phyloP scores from a whole-genome alignment of 352 stramenopile genomes.

The Achlya hypogyna region DNA sequence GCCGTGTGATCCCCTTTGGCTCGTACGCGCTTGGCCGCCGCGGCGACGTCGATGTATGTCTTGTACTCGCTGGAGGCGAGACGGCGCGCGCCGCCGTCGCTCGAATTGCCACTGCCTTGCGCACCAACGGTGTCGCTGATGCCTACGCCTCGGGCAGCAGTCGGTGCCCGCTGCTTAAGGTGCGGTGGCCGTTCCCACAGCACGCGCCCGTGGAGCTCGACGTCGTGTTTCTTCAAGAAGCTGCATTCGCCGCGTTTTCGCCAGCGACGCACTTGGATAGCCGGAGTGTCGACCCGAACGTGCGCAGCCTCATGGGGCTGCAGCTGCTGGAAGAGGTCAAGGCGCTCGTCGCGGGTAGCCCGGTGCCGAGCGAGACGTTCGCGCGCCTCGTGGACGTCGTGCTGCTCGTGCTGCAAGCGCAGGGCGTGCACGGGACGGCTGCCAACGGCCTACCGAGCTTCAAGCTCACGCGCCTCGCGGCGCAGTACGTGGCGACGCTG shows the following conservation, averaged over 20 bases:
- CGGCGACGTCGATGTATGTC: not conserved
- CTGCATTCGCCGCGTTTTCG: not conserved
- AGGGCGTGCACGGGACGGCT: not conserved
- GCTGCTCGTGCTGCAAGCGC: not conserved
- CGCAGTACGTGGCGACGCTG: not conserved
- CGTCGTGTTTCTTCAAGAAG: not conserved
- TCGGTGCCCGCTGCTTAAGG: slow-evolving; percentile 7
- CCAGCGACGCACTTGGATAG: not conserved
- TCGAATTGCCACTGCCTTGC: not conserved
- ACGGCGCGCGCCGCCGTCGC: not conserved
- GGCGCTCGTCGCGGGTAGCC: not conserved
- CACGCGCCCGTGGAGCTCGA: not conserved
- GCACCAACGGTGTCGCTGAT: not conserved
- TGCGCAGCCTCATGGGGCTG: not conserved
- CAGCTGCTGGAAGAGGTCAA: not conserved
- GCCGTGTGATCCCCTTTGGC: not conserved
- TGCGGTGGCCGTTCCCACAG: not conserved
- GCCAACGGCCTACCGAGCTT: slow-evolving; percentile 7
- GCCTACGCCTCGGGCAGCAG: slow-evolving; percentile 4
- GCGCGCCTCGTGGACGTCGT: slow-evolving; percentile 1
- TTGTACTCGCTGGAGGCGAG: not conserved
- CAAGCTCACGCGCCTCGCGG: not conserved
- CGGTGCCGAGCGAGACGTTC: not conserved
- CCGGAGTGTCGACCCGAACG: slow-evolving; percentile 1
- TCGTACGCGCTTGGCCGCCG: slow-evolving; percentile 7